Percentiles rank a stretch among this genome's conserved stretches.
Evolutionary conservation across 176 grass and related monocot genomes (phyloP).

Genomic region (Oryza officinalis): DNA sequence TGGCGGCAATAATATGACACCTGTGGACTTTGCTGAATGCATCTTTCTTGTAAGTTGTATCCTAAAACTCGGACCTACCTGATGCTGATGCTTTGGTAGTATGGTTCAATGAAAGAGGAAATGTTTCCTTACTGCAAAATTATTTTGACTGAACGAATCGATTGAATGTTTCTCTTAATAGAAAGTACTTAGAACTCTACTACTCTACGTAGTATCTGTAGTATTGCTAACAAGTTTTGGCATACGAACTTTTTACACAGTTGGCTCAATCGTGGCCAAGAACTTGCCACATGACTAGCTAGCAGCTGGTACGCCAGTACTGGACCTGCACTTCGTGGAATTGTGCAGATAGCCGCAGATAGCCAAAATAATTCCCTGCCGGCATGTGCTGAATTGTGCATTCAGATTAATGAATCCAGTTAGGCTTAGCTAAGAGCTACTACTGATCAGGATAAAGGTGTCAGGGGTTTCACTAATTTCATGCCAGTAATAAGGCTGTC

Average conservation of each 20-base stretch:
- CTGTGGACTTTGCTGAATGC: slow-evolving; percentile 23
- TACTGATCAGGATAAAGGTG: neutral
- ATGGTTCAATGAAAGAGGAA: slow-evolving; percentile 12
- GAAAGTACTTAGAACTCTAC: neutral
- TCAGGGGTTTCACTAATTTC: neutral
- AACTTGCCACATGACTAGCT: neutral
- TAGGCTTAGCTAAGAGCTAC: neutral
- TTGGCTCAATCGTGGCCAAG: neutral
- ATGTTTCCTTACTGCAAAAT: neutral
- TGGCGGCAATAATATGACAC: slow-evolving; percentile 40
- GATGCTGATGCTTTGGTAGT: neutral
- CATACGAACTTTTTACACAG: neutral
- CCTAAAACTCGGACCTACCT: slow-evolving; percentile 3
- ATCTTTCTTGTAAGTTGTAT: slow-evolving; percentile 36
- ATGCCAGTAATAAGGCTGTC: slow-evolving; percentile 10
- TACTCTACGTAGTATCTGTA: neutral
- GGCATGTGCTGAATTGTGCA: neutral
- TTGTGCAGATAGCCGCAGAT: neutral
- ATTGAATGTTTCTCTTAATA: neutral
- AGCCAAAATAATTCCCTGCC: neutral
- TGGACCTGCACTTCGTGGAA: neutral
- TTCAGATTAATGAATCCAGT: neutral
- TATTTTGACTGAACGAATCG: neutral
- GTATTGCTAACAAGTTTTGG: neutral
- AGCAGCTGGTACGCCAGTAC: neutral